A percentile compares a stretch with the other conserved stretches of the same genome.
These are phyloP conservation scores for Wickerhamiella occidentalis DNA, from an alignment of 805 yeast species.

Conservation along the genomic window DNA sequence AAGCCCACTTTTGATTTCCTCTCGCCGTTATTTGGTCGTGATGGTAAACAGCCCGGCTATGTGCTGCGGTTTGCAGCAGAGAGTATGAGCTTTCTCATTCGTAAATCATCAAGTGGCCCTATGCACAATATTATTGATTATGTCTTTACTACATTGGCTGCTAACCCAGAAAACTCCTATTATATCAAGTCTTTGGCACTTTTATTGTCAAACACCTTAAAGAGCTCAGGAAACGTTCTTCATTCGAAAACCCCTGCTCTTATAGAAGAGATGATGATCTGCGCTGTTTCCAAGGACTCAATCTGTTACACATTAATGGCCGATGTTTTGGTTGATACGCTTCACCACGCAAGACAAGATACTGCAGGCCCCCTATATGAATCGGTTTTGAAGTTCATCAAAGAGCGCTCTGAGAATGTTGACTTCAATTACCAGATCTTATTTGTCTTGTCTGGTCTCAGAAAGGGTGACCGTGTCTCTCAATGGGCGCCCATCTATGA, in stretches of 20 bases:
- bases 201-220: slow-evolving; percentile 62
- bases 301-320: slow-evolving; percentile 10
- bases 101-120: slow-evolving; percentile 46
- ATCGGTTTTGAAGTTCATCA: slow-evolving; percentile 5
- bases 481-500: slow-evolving; percentile 24
- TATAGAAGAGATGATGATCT: slow-evolving; percentile 24
- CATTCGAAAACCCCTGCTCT: slow-evolving; percentile 59
- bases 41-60: slow-evolving; percentile 35
- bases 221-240: slow-evolving; percentile 54
- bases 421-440: slow-evolving; percentile 17
- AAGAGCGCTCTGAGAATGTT: neutral
- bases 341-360: slow-evolving; percentile 27
- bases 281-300: neutral
- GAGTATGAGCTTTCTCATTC: slow-evolving; percentile 70
- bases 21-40: slow-evolving; percentile 47
- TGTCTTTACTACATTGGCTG: slow-evolving; percentile 27
- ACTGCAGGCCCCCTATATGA: slow-evolving; percentile 24
- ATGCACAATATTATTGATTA: slow-evolving; percentile 37
- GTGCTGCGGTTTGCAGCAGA: slow-evolving; percentile 79
- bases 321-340: slow-evolving; percentile 21
- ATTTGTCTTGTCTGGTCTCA: slow-evolving; percentile 25
- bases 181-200: slow-evolving; percentile 48
- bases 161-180: slow-evolving; percentile 31
- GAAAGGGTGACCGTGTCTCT: slow-evolving; percentile 30
- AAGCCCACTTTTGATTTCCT: slow-evolving; percentile 56